phyloP scores from a whole-genome alignment of 2,329 filamentous ascomycete genomes.

The Monosporascus sp. region DNA sequence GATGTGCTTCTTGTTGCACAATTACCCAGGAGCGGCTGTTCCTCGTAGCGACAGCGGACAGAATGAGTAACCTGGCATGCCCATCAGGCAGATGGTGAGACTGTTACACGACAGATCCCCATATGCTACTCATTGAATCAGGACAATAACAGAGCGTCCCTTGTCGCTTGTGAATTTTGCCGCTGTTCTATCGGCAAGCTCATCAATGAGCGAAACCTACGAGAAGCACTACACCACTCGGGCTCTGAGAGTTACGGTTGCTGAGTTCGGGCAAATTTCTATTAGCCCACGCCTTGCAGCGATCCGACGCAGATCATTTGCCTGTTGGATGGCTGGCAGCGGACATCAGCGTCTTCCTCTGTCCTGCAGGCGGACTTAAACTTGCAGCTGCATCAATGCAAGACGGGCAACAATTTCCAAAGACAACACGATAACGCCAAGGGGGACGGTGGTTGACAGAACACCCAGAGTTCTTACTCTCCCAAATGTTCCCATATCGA shows the following conservation, averaged over 20 bases:
- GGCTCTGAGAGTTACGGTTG: neutral
- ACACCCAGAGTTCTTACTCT: too few relatives aligned
- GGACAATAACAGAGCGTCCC: neutral
- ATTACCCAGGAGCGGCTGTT: neutral
- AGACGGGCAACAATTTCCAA: too few relatives aligned
- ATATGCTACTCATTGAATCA: neutral
- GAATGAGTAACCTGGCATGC: too few relatives aligned
- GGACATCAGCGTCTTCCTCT: neutral
- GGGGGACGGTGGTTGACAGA: too few relatives aligned
- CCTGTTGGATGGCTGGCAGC: neutral
- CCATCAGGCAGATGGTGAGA: too few relatives aligned
- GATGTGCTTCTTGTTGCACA: neutral
- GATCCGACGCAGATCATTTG: neutral
- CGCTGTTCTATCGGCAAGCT: neutral
- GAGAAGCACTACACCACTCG: neutral
- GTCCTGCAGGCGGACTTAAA: neutral
- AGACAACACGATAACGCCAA: too few relatives aligned
- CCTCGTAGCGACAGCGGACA: neutral
- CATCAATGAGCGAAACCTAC: neutral
- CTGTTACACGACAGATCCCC: neutral
- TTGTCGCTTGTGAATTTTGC: too few relatives aligned
- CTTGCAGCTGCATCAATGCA: neutral
- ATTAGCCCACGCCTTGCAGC: neutral
- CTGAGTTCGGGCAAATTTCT: neutral
- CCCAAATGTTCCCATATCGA: too few relatives aligned